Evolutionary conservation across 2,329 filamentous ascomycete species (phyloP), one percentile per base, ranked within the genome.

Genomic region (Phialophora tarda): DNA sequence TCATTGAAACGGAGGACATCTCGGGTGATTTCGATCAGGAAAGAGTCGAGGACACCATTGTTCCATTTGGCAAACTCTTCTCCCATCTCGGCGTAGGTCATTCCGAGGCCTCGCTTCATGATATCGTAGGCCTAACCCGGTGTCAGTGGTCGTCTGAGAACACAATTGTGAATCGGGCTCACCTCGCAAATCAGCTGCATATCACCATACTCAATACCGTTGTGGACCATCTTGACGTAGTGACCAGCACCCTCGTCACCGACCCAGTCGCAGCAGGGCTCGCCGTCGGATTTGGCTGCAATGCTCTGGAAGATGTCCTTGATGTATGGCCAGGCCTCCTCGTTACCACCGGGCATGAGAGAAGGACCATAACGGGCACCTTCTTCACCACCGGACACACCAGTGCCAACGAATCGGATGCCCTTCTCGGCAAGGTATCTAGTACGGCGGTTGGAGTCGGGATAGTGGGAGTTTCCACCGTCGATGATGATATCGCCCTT

Each of bases 191-290:
- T 99, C 78, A 99, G 88, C 87, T 99, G 95, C 95, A 99, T 99
- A 85, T 99, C 95, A 89, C 95, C 95, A 81, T 99, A 99, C 85
- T 99, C 95, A 77, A 99, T 99, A 88, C 95, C 95, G 84, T 99
- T 99, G 90, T 99, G 95, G 71, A 99, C 95, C 95, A 99, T 99
- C 91, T 99, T 99, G 86, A 99, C 94, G 87, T 97, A 99, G 89
- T 99, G 95, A 76, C 95, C 95, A 83, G 95, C 92, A 88, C 95
- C 95, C 82, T 98, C 93, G 83, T 98, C 95, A 85, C 95, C 95
- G 76, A 99, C 95, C 95, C 95, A 99, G 83, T 99, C 95, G 80
- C 95, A 99, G 89, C 95, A 99, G 73, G 95, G 84, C 87, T 99
- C 95, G 77, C 89, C 90, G 77, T 97, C 94, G 82, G 91, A 96